Conservation (phyloP, 1,284 basidiomycete genomes). For the Cryptococcus sp. region DNA sequence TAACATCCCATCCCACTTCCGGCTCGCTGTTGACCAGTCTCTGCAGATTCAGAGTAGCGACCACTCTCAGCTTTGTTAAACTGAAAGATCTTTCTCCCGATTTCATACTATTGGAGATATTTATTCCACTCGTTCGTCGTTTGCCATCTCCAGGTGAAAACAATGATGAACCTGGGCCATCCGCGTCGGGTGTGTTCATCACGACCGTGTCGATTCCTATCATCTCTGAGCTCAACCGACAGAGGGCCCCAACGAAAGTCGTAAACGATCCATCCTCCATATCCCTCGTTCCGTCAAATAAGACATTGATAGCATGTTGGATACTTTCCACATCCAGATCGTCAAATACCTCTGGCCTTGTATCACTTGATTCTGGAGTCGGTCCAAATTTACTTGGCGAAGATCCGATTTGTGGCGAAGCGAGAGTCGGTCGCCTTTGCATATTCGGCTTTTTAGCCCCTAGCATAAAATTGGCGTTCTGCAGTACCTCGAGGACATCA, state of each 20-base stretch:
- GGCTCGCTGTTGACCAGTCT: conserved; percentile 75
- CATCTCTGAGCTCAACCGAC: conserved; percentile 82
- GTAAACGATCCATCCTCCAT: conserved; percentile 77
- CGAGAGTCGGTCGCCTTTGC: conserved; percentile 11
- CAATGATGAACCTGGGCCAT: conserved; percentile 3
- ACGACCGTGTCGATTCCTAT: conserved; percentile 62
- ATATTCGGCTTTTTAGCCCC: conserved; percentile 51
- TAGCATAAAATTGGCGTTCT: conserved; percentile 88
- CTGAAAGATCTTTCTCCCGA: conserved; percentile 61
- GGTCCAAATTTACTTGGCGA: not conserved
- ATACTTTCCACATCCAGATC: conserved; percentile 73
- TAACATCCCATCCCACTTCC: conserved; percentile 77
- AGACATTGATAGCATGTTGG: conserved; percentile 63
- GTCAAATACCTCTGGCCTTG: conserved; percentile 31
- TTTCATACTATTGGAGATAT: conserved; percentile 69
- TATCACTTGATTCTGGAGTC: conserved; percentile 1
- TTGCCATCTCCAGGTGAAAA: conserved; percentile 38
- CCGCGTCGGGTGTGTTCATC: conserved; percentile 2
- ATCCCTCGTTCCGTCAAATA: conserved; percentile 78
- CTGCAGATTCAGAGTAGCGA: conserved; percentile 75
- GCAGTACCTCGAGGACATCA: conserved; percentile 78
- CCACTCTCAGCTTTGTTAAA: conserved; percentile 73
- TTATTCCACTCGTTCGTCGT: conserved; percentile 75
- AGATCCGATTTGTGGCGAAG: conserved; percentile 7
- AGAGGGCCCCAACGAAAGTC: conserved; percentile 75